phyloP scores from a whole-genome alignment of 495 filamentous ascomycete species.

The Penicillium cataractarum region DNA sequence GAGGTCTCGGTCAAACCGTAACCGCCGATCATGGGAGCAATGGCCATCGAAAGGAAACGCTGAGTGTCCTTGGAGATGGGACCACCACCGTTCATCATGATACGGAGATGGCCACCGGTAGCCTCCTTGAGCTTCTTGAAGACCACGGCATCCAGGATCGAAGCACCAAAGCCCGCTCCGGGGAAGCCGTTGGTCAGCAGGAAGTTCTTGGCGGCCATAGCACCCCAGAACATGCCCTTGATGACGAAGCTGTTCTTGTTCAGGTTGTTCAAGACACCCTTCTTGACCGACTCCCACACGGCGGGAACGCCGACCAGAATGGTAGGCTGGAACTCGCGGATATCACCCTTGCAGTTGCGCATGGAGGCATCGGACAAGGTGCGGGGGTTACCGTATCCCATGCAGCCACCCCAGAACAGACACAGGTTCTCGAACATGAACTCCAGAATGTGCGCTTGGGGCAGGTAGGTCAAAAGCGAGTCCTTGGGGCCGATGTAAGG shows the following conservation, averaged over 20 bases:
- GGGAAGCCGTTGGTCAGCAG: slow-evolving; percentile 77
- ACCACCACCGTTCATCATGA: slow-evolving; percentile 86
- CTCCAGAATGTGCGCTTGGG: slow-evolving; percentile 93
- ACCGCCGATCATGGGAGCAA: slow-evolving; percentile 87
- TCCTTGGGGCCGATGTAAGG: slow-evolving; percentile 86
- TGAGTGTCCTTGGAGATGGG: slow-evolving; percentile 87
- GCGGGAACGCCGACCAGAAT: slow-evolving; percentile 94
- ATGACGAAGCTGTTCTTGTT: slow-evolving; percentile 72
- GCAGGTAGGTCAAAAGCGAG: slow-evolving; percentile 86
- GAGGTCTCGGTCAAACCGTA: slow-evolving; percentile 96
- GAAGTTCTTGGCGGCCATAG: slow-evolving; percentile 80
- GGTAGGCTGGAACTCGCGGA: slow-evolving; percentile 88
- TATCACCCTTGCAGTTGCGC: slow-evolving; percentile 93
- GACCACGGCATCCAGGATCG: slow-evolving; percentile 72
- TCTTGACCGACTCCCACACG: slow-evolving; percentile 98
- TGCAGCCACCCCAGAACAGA: slow-evolving; percentile 91
- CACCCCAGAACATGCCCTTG: slow-evolving; percentile 90
- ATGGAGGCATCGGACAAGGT: slow-evolving; percentile 90
- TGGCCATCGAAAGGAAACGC: slow-evolving; percentile 84
- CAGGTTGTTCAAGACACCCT: slow-evolving; percentile 89
- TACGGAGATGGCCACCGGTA: slow-evolving; percentile 77
- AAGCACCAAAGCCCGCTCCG: slow-evolving; percentile 63
- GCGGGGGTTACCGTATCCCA: slow-evolving; percentile 96
- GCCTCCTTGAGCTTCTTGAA: slow-evolving; percentile 94
- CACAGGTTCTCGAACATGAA: slow-evolving; percentile 95